Evolutionary conservation across 148 eudicot genomes (phyloP), one percentile per base, ranked within the genome.

Genomic region (Camellia japonica): DNA sequence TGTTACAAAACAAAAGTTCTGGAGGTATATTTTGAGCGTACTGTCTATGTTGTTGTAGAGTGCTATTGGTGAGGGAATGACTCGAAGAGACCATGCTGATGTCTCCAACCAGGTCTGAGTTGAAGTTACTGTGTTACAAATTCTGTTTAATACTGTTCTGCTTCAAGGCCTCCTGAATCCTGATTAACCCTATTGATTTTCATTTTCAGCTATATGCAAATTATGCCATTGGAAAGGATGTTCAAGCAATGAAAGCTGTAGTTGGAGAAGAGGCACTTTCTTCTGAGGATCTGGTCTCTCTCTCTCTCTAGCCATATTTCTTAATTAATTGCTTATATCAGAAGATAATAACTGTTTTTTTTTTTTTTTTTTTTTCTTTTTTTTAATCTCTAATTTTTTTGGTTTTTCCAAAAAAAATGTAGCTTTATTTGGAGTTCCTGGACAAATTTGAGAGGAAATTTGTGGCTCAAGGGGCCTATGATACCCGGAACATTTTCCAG

Each of bases 51-150:
- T 7, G 5, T 47, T 85, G 75, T 88, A 94, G 97, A 94, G 98
- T 94, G 98, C 98, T 81, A 94, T 94, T 78, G 96, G 98, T 85
- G 98, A 94, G 87, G 98, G 98, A 64, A 94, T 94, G 98, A 94
- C 98, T 61, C 89, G 96, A 66, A 86, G 86, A 85, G 98, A 94
- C 84, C 98, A 94, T 84, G 87, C 98, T 75, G 96, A 94, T 86
- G 98, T 94, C 78, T 94, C 98, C 80, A 94, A 94, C 83, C 96
- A 92, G 92, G 97, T 90, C 49, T 63, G 80, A 10, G 59, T 19
- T 47, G 52, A 0, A 49, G 23, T 71, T 44, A 23, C 20, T 71
- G 56, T 71, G 56, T 0, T 6, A 41, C 12, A 16, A 18, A 9
- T 9, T 47, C 12, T 15, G 3, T 49, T 30, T 71, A 30, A 30